Conservation (phyloP, 257 asterid genomes). For the Nicotiana sylvestris region DNA sequence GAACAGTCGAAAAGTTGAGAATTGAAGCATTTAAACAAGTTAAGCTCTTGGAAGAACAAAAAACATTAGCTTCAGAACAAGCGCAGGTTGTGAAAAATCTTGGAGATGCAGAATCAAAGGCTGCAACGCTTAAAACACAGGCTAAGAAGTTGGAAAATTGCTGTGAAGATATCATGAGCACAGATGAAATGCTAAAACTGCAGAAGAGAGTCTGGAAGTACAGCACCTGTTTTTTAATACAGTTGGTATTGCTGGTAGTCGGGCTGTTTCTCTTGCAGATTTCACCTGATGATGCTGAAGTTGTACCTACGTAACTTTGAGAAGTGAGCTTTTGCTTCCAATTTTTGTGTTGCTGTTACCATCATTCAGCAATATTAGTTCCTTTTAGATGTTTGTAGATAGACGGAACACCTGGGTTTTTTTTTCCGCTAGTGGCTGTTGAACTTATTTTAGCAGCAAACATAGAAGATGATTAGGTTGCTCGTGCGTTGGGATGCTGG, state of each 20-base stretch:
- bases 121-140: constrained; percentile 35
- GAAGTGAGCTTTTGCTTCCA: not conserved
- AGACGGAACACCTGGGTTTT: not conserved
- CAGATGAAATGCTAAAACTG: constrained; percentile 38
- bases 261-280: constrained; percentile 30
- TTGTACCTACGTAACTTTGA: constrained; percentile 63
- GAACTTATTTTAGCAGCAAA: not conserved
- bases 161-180: constrained; percentile 32
- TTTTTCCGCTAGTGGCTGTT: not conserved
- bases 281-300: constrained; percentile 27
- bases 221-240: constrained; percentile 38
- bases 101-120: constrained; percentile 43
- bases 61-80: constrained; percentile 41
- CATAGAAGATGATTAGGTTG: not conserved
- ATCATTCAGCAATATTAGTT: not conserved
- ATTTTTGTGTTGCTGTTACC: not conserved
- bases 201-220: constrained; percentile 47
- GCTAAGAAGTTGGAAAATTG: constrained; percentile 36
- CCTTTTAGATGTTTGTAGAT: not conserved
- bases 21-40: constrained; percentile 41
- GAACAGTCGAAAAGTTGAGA: constrained; percentile 19
- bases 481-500: not conserved
- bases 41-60: constrained; percentile 41
- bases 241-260: constrained; percentile 40
- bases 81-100: constrained; percentile 37